phyloP scores from a whole-genome alignment of 768 basidiomycete genomes.

The Boletus huronensis region DNA sequence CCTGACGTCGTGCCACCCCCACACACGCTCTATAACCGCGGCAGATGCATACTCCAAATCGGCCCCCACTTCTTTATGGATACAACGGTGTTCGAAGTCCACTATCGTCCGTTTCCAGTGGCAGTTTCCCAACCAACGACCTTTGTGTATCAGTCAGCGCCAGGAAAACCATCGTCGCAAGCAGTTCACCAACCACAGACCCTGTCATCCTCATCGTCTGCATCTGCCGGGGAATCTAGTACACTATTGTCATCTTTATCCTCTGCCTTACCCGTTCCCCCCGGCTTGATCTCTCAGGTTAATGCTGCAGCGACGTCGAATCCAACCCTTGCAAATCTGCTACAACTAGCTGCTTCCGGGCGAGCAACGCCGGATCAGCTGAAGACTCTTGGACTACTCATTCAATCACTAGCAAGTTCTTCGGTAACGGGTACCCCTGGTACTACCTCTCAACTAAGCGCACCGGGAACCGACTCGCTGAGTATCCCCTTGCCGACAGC shows the following conservation, averaged over 20 bases:
- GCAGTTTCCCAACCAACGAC: slow-evolving; percentile 21
- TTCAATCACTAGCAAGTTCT: slow-evolving; percentile 56
- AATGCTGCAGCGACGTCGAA: slow-evolving; percentile 63
- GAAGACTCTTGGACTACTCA: slow-evolving; percentile 66
- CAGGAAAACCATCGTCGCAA: slow-evolving; percentile 28
- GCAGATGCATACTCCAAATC: slow-evolving; percentile 66
- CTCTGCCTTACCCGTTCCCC: slow-evolving; percentile 49
- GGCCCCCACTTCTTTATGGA: slow-evolving; percentile 72
- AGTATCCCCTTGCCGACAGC: slow-evolving; percentile 14
- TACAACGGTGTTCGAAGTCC: slow-evolving; percentile 69
- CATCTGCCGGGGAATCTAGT: slow-evolving; percentile 31
- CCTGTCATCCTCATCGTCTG: slow-evolving; percentile 15
- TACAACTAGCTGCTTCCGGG: slow-evolving; percentile 62
- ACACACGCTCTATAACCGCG: slow-evolving; percentile 61
- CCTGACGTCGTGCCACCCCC: slow-evolving; percentile 54
- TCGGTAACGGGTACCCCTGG: slow-evolving; percentile 1
- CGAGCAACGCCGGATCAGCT: slow-evolving; percentile 61
- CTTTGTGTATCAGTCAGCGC: slow-evolving; percentile 28
- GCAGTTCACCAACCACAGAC: slow-evolving; percentile 25
- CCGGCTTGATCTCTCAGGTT: slow-evolving; percentile 59
- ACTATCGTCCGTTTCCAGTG: slow-evolving; percentile 48
- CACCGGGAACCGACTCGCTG: slow-evolving; percentile 5
- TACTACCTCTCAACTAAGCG: slow-evolving; percentile 5
- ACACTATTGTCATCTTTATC: slow-evolving; percentile 45
- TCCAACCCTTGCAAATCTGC: slow-evolving; percentile 62